These are phyloP conservation scores for Elaeagnus macrophylla DNA, from an alignment of 306 rosid genomes.

Conservation along the genomic window DNA sequence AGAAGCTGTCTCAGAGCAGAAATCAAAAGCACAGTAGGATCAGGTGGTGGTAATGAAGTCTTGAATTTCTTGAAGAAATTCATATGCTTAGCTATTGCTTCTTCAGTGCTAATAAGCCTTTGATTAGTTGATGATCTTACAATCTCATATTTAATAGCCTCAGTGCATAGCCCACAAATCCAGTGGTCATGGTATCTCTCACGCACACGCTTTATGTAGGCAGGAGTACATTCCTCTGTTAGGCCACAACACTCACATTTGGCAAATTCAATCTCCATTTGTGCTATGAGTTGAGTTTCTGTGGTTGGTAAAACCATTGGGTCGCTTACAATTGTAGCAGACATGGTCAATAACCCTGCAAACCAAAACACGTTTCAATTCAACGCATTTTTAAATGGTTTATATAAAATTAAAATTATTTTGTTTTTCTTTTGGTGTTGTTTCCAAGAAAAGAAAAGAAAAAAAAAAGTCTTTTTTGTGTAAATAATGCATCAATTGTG, in stretches of 20 bases:
- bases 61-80: slow-evolving; percentile 42
- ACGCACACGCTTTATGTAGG: slow-evolving; percentile 43
- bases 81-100: slow-evolving; percentile 53
- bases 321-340: slow-evolving; percentile 57
- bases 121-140: slow-evolving; percentile 26
- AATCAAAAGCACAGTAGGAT: slow-evolving; percentile 43
- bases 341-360: slow-evolving; percentile 58
- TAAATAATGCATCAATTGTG: too few species aligned
- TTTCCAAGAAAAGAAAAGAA: too few species aligned
- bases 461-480: too few species aligned
- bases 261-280: slow-evolving; percentile 31
- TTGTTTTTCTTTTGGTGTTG: too few species aligned
- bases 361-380: slow-evolving; percentile 4
- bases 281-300: slow-evolving; percentile 45
- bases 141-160: slow-evolving; percentile 59
- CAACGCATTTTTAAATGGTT: too few species aligned
- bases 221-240: slow-evolving; percentile 66
- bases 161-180: slow-evolving; percentile 76
- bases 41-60: slow-evolving; percentile 35
- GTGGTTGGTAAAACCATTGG: slow-evolving; percentile 43
- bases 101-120: slow-evolving; percentile 46
- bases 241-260: slow-evolving; percentile 68
- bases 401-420: too few species aligned
- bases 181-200: slow-evolving; percentile 59
- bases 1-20: slow-evolving; percentile 53